These are phyloP conservation scores for Stromatinia cepivora DNA, from an alignment of 2,329 filamentous ascomycete species.

Conservation along the genomic window DNA sequence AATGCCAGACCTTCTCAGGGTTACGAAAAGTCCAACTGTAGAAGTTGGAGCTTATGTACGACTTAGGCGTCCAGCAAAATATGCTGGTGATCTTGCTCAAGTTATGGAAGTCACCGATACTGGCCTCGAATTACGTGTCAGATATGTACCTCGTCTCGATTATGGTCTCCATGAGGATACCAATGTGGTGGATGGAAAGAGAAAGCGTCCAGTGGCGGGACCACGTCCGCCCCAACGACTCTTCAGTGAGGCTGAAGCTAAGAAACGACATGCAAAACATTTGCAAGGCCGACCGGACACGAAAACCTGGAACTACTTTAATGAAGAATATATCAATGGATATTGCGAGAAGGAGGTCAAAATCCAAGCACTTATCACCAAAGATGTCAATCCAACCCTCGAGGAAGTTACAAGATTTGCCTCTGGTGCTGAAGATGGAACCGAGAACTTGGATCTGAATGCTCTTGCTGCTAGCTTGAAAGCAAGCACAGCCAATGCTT, in stretches of 20 bases:
- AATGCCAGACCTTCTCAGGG: slow-evolving; percentile 92
- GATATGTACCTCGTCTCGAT: slow-evolving; percentile 86
- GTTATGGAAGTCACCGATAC: slow-evolving; percentile 92
- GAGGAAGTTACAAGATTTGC: slow-evolving; percentile 97
- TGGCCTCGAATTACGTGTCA: slow-evolving; percentile 81
- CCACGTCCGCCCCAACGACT: slow-evolving; percentile 82
- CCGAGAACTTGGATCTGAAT: slow-evolving; percentile 88
- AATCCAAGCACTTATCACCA: slow-evolving; percentile 79
- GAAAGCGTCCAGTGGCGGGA: slow-evolving; percentile 69
- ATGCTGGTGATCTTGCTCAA: slow-evolving; percentile 86
- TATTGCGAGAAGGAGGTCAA: slow-evolving; percentile 94
- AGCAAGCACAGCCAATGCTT: slow-evolving; percentile 75
- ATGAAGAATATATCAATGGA: slow-evolving; percentile 87
- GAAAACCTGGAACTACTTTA: slow-evolving; percentile 81
- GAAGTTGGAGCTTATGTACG: slow-evolving; percentile 91
- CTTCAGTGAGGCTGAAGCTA: slow-evolving; percentile 90
- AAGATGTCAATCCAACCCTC: slow-evolving; percentile 87
- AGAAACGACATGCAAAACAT: slow-evolving; percentile 73
- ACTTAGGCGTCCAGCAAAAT: slow-evolving; percentile 75
- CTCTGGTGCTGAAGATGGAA: slow-evolving; percentile 83
- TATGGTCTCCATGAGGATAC: slow-evolving; percentile 85
- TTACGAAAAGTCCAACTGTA: slow-evolving; percentile 81
- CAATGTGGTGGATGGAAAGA: slow-evolving; percentile 56
- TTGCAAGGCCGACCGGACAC: slow-evolving; percentile 48
- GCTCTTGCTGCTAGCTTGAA: slow-evolving; percentile 89